A percentile compares a stretch with the other conserved stretches of the same genome.
These are phyloP conservation scores for Hyaloscypha hepaticicola DNA, from an alignment of 495 filamentous ascomycete genomes.

Conservation along the genomic window DNA sequence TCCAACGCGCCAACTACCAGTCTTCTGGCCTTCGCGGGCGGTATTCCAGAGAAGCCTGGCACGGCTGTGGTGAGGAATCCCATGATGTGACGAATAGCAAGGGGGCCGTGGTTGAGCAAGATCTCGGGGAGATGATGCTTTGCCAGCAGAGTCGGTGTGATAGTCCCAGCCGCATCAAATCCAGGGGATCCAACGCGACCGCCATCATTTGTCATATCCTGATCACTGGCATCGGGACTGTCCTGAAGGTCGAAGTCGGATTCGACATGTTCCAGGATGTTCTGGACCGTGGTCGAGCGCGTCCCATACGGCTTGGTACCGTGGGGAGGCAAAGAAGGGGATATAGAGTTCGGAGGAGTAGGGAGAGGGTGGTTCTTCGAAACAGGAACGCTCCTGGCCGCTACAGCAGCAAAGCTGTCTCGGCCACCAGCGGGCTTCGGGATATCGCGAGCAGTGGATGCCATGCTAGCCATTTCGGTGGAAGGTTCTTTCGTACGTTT, in stretches of 20 bases:
- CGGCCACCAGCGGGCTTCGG: conserved; percentile 52
- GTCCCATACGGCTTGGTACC: conserved; percentile 53
- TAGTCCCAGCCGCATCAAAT: conserved; percentile 75
- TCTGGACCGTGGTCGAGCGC: conserved; percentile 39
- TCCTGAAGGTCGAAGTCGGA: conserved; percentile 87
- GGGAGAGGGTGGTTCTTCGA: conserved; percentile 62
- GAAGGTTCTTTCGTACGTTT: conserved; percentile 41
- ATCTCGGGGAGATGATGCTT: conserved; percentile 91
- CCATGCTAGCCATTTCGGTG: conserved; percentile 60
- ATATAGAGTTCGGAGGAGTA: conserved; percentile 96
- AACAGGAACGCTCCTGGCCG: conserved; percentile 32
- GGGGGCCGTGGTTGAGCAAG: conserved; percentile 80
- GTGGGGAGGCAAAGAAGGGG: conserved; percentile 81
- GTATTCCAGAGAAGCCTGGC: conserved; percentile 87
- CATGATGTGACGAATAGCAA: conserved; percentile 95
- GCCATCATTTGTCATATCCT: conserved; percentile 38
- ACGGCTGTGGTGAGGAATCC: conserved; percentile 88
- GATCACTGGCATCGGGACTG: conserved; percentile 34
- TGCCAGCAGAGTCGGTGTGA: conserved; percentile 83
- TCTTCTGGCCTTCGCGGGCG: conserved; percentile 87
- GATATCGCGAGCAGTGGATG: conserved; percentile 65
- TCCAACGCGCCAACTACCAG: conserved; percentile 84
- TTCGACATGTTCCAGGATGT: conserved; percentile 66
- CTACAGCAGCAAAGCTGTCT: conserved; percentile 36
- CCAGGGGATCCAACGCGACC: conserved; percentile 44